Conservation (phyloP, 2,329 filamentous ascomycete genomes). For the Cyphellophora attinorum region DNA sequence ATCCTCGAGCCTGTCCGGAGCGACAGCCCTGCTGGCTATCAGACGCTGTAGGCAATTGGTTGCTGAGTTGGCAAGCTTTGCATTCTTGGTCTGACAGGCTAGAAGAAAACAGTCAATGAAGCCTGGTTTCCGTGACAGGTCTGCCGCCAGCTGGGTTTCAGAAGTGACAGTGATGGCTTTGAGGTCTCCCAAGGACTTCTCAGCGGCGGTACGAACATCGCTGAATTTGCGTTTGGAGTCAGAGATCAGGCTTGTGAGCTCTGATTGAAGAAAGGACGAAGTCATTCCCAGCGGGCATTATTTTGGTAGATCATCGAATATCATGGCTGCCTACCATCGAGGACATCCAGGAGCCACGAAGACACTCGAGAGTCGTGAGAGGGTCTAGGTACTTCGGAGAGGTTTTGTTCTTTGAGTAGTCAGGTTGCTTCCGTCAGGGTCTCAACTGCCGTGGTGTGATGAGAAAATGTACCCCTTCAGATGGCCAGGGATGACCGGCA, state of each 20-base stretch:
- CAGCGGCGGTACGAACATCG: constrained; percentile 79
- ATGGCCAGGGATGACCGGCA: too few species aligned
- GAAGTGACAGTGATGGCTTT: constrained; percentile 65
- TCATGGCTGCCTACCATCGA: neutral
- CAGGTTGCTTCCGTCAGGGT: too few species aligned
- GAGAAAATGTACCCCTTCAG: too few species aligned
- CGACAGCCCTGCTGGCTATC: constrained; percentile 70
- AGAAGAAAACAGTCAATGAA: constrained; percentile 93
- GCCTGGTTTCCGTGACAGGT: constrained; percentile 68
- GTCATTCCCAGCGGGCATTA: constrained; percentile 16
- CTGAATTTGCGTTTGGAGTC: constrained; percentile 93
- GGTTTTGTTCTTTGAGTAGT: too few species aligned
- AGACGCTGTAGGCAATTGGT: constrained; percentile 83
- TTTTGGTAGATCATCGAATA: neutral
- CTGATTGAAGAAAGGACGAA: constrained; percentile 61
- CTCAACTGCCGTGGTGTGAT: too few species aligned
- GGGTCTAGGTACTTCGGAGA: too few species aligned
- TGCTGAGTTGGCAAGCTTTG: constrained; percentile 79
- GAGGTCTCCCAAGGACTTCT: constrained; percentile 85
- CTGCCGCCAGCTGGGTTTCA: constrained; percentile 66
- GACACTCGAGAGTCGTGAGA: neutral
- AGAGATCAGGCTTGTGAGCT: constrained; percentile 83
- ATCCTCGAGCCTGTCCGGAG: constrained; percentile 69
- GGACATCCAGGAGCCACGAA: too few species aligned
- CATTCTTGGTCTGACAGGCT: constrained; percentile 81